Base-by-base conservation (phyloP, 139 green algal species). In the Chlamydomonas sphaeroides region DNA sequence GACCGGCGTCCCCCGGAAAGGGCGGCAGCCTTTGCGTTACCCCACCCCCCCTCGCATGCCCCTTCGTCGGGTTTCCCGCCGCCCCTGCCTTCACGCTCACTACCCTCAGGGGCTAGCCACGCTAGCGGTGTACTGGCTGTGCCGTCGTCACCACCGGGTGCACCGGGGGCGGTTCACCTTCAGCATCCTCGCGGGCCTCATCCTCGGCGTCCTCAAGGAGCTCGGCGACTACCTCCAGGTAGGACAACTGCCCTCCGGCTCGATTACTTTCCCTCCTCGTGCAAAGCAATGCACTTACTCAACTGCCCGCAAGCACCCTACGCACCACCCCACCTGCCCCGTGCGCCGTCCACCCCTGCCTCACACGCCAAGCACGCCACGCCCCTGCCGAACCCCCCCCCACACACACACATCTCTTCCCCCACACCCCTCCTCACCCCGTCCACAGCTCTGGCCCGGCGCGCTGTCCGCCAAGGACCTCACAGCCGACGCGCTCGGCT, bases 211-310 rank as follows among this genome's bases (percentile, higher is more conserved):
- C 10, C 38, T 80, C 3, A 80, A 80, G 59, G 74, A 80, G 41
- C 74, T 80, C 6, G 74, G 74, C 2, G 74, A 80, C 39, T 70
- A 80, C 59, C 59, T 80, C 15, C 18, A 61, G 59, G 74, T 80
- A 33, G 2, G 63, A 62, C 53, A 30, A 18, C 45, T 53, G 45
- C 45, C 45, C n/a, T n/a, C n/a, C n/a, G n/a, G n/a, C n/a, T n/a
- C n/a, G n/a, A n/a, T n/a, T n/a, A n/a, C n/a, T n/a, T n/a, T n/a
- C n/a, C 45, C 45, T 53, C 14, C 45, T 53, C 45, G 45, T 53
- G 45, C n/a, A n/a, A n/a, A n/a, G n/a, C n/a, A n/a, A n/a, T 14
- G 10, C 18, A n/a, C 53, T n/a, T 8, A 61, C 53, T 26, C 23
- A 5, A 25, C 5, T 30, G 18, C 23, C 14, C 20, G 53, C 20